Evolutionary conservation across 2,329 filamentous ascomycete species (phyloP).

Genomic region (Beauveria sp.): DNA sequence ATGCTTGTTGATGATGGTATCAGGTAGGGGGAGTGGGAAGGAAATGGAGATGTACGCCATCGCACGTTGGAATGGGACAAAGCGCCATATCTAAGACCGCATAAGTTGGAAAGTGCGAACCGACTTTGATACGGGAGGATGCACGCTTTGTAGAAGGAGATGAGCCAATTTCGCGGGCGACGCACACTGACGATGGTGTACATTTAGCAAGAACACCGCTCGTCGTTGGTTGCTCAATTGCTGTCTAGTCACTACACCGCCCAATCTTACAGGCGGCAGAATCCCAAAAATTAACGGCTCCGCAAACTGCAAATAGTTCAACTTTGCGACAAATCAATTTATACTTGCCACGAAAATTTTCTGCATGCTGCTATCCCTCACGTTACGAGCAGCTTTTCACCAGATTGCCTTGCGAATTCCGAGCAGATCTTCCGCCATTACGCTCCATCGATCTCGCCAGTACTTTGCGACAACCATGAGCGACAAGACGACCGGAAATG

Average conservation of each 20-base stretch:
- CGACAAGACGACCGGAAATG: conserved; percentile 8
- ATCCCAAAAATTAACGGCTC: conserved; percentile 9
- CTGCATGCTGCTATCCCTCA: neutral
- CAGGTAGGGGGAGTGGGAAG: neutral
- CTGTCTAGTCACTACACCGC: conserved; percentile 8
- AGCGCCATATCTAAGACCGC: neutral
- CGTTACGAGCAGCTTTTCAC: neutral
- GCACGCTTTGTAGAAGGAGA: neutral
- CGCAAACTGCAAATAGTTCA: neutral
- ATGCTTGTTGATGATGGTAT: neutral
- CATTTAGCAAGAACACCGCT: neutral
- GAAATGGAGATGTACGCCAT: neutral
- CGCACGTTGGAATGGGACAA: neutral
- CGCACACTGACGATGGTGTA: neutral
- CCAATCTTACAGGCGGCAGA: conserved; percentile 8
- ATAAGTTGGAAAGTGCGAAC: neutral
- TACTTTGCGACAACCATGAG: conserved; percentile 1
- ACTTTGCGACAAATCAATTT: neutral
- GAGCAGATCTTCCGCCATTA: neutral
- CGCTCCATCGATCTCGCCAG: neutral
- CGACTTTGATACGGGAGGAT: neutral
- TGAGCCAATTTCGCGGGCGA: neutral
- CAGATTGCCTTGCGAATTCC: neutral
- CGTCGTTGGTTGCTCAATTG: neutral
- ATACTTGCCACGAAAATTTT: neutral